Base-by-base conservation (phyloP, 2,329 filamentous ascomycete species). In the Sarocladium brachiariae region DNA sequence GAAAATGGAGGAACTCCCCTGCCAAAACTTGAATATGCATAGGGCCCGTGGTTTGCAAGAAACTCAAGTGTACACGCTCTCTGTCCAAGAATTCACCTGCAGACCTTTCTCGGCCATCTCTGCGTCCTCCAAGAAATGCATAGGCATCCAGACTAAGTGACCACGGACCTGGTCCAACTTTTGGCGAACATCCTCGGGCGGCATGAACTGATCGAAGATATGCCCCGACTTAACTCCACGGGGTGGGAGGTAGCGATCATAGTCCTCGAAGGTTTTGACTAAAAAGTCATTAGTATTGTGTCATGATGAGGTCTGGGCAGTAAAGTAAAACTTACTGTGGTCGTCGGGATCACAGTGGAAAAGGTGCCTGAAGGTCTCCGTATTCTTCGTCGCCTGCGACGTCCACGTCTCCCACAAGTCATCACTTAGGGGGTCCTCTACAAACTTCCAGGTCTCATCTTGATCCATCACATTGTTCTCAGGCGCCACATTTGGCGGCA, bases 91-190 rank as follows among this genome's bases (percentile, higher is more conserved):
- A 65, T 97, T 97, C 35, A 97, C 82, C 68, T 90, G 84, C 66
- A 97, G 62, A 0, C 92, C 91, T 60, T 79, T 81, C 71, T 96
- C 91, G 0, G 91, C 91, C 90, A 97, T 95, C 59, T 88, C 78
- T 0, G 84, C 89, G 56, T 95, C 83, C 59, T 80, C 76, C 62
- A 97, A 68, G 64, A 96, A 97, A 41, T 90, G 81, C 60, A 97
- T 66, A n/a, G 90, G 90, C 84, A 96, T 92, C 88, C 89, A 95
- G 6, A 97, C 92, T 35, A 97, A 67, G 71, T 97, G 92, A 0
- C 92, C 92, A 69, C 83, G 84, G 57, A 97, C 81, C 61, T 85
- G 76, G 59, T 89, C 83, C 47, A 97, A 72, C 65, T 92, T 89
- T 56, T 76, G 66, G 14, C 87, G 78, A 6, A 93, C 82, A 51